These are phyloP conservation scores for Stemphylium vesicarium DNA, from an alignment of 2,329 filamentous ascomycete genomes.

Conservation along the genomic window DNA sequence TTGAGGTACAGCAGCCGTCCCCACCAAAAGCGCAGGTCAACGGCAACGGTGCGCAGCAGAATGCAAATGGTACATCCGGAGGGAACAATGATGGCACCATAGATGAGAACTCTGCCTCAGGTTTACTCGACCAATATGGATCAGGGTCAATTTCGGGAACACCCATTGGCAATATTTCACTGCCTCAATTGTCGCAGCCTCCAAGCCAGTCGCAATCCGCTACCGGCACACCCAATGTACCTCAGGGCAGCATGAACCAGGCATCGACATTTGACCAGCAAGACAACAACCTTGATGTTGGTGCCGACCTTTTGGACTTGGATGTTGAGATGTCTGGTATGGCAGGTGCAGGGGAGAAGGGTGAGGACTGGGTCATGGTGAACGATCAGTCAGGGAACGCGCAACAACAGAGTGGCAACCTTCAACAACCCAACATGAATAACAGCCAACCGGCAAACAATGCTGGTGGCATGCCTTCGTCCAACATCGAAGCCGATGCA, in stretches of 20 bases:
- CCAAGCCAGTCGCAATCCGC: constrained; percentile 65
- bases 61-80: constrained; percentile 42
- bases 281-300: constrained; percentile 33
- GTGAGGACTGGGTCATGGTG: constrained; percentile 48
- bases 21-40: constrained; percentile 40
- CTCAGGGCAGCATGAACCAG: constrained; percentile 28
- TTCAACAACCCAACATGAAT: constrained; percentile 25
- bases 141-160: constrained; percentile 66
- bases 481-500: constrained; percentile 37
- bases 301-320: constrained; percentile 48
- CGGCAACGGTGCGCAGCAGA: constrained; percentile 34
- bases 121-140: constrained; percentile 72
- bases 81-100: constrained; percentile 36
- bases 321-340: constrained; percentile 66
- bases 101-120: constrained; percentile 58
- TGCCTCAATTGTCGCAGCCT: constrained; percentile 60
- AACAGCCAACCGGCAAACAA: constrained; percentile 27
- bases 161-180: constrained; percentile 65
- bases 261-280: constrained; percentile 35
- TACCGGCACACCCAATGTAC: constrained; percentile 60
- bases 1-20: constrained; percentile 59
- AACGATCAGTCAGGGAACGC: constrained; percentile 30
- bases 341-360: constrained; percentile 46
- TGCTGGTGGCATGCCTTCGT: constrained; percentile 22
- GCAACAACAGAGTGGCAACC: constrained; percentile 25